Base-by-base conservation (phyloP, 2,329 filamentous ascomycete genomes). In the Xylariales sp. region DNA sequence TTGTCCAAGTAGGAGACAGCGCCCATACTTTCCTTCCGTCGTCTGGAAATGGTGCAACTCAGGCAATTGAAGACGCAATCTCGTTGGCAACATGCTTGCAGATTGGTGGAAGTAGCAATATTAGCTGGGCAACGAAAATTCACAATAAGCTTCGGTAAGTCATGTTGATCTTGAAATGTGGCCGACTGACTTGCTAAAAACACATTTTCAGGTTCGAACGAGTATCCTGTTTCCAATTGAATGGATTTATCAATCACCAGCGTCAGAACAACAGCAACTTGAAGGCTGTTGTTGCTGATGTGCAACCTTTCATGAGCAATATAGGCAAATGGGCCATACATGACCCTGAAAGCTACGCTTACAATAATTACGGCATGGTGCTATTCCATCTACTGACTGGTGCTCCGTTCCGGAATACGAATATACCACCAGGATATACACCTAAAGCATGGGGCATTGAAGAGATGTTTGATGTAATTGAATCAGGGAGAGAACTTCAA, bases 331-430 rank as follows among this genome's bases (percentile, higher is more conserved):
- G 29, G 35, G 8, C 18, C 28, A 36, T 32, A 4, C 50, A 52
- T 14, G 40, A 52, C 18, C 43, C 14, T 70, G 61, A 41, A 29
- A 25, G 44, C 27, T 50, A 57, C 23, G 53, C 47, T 1, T 35
- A 44, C 14, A 48, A 51, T 5, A 52, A 50, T 17, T 59, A 53
- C 23, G 29, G 39, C 2, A 17, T 45, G 14, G 52, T 45, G 10
- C 34, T 46, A 2, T 27, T 19, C 5, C 41, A 51, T 37, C 12
- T 57, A 13, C 29, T 37, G 3, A 17, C 32, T 13, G 51, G 45
- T 0, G 15, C 16, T 6, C 13, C 43, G 2, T 59, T 57, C 20
- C 28, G 49, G 7, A 57, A 51, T 21, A 53, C 49, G 4, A 57
- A 58, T 38, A 43, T 48, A 3, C 49, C 50, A 4, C 41, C 36